Conservation (phyloP, 1,284 basidiomycete genomes). For the Leccinum solheimii region DNA sequence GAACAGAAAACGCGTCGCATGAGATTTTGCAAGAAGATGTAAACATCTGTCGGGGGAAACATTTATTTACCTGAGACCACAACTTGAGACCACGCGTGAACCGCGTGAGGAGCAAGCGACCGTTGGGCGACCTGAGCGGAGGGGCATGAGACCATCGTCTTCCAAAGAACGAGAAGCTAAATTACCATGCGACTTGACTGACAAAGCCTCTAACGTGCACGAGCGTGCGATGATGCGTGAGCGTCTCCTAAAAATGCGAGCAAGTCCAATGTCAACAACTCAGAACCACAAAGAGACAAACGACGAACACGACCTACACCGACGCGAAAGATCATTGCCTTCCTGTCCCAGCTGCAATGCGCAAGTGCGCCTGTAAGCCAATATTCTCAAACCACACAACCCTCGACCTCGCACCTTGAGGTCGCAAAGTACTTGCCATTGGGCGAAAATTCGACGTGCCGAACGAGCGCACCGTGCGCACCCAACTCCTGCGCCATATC, state of each 20-base stretch:
- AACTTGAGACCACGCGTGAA: constrained; percentile 68
- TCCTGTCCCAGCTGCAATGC: constrained; percentile 67
- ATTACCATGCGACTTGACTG: constrained; percentile 74
- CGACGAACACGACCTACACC: too few relatives aligned
- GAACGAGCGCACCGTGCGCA: constrained; percentile 36
- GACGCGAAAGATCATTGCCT: constrained; percentile 43
- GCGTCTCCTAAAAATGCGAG: constrained; percentile 45
- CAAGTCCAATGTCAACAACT: too few relatives aligned
- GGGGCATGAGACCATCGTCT: neutral
- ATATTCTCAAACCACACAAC: neutral
- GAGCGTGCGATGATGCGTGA: constrained; percentile 64
- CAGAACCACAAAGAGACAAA: too few relatives aligned
- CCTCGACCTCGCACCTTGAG: constrained; percentile 26
- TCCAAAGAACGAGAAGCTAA: neutral
- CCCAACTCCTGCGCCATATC: constrained; percentile 53
- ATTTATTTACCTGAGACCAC: too few relatives aligned
- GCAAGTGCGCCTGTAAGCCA: neutral
- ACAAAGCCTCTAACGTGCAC: constrained; percentile 75
- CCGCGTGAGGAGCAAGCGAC: constrained; percentile 64
- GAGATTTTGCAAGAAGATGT: too few relatives aligned
- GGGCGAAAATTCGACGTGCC: constrained; percentile 42
- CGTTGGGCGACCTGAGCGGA: constrained; percentile 56
- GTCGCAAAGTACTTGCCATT: constrained; percentile 40
- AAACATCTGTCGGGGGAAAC: too few relatives aligned
- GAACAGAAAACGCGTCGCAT: too few relatives aligned